Conservation (phyloP, 805 yeast species). For the Pachysolen tannophilus region DNA sequence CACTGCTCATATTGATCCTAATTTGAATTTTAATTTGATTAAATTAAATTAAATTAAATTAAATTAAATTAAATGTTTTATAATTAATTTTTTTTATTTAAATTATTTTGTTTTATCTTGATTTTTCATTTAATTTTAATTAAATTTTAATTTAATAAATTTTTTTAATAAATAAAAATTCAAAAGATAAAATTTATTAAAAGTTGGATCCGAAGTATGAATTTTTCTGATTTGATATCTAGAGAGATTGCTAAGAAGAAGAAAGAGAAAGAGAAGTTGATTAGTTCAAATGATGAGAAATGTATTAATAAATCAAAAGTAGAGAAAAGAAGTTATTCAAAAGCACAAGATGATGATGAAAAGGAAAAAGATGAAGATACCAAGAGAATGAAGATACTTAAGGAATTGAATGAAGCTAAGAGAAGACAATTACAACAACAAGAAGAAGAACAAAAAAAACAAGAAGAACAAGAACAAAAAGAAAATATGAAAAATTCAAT, state of each 20-base stretch:
- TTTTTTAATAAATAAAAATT: no score
- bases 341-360: conserved; percentile 3
- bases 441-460: conserved; percentile 1
- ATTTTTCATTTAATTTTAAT: no score
- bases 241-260: conserved; percentile 42
- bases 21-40: no score
- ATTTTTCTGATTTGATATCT: conserved; percentile 38
- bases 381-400: conserved; percentile 2
- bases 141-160: no score
- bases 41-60: no score
- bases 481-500: conserved; percentile 5
- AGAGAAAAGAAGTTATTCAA: conserved; percentile 20
- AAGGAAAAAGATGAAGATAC: conserved; percentile 3
- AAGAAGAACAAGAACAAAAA: conserved; percentile 6
- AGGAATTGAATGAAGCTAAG: conserved; percentile 2
- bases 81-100: no score
- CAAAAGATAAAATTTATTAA: no score
- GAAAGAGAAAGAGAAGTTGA: conserved; percentile 14
- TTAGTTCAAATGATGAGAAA: conserved; percentile 9
- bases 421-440: background rate
- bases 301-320: conserved; percentile 13
- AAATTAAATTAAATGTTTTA: no score
- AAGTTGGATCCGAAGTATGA: no score
- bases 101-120: no score
- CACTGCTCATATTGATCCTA: no score